phyloP scores from a whole-genome alignment of 495 filamentous ascomycete genomes.

The Bacidia rubella region DNA sequence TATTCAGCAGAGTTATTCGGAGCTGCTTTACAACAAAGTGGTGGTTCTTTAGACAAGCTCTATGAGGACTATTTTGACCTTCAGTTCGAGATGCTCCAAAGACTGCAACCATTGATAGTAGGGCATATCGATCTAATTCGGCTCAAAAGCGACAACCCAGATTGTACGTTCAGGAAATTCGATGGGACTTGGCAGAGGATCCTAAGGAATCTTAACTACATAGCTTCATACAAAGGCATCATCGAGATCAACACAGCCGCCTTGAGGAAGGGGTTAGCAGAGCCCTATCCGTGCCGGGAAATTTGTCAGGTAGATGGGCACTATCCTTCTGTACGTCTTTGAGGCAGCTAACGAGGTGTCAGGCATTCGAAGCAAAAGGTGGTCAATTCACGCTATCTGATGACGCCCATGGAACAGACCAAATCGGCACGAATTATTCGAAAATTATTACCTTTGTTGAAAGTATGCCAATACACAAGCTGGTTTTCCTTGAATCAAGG shows the following conservation, averaged over 20 bases:
- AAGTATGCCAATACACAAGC: slow-evolving; percentile 29
- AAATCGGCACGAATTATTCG: slow-evolving; percentile 59
- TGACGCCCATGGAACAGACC: slow-evolving; percentile 74
- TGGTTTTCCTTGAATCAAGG: slow-evolving; percentile 29
- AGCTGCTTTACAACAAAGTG: slow-evolving; percentile 40
- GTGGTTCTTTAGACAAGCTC: slow-evolving; percentile 54
- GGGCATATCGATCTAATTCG: slow-evolving; percentile 91
- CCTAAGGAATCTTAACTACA: slow-evolving; percentile 55
- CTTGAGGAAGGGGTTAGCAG: slow-evolving; percentile 74
- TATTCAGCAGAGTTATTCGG: slow-evolving; percentile 58
- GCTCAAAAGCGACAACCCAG: slow-evolving; percentile 56
- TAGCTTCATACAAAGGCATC: slow-evolving; percentile 62
- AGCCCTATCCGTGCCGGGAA: slow-evolving; percentile 73
- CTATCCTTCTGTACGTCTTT: neutral
- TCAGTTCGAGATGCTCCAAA: slow-evolving; percentile 65
- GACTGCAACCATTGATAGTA: slow-evolving; percentile 64
- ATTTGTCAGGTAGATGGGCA: slow-evolving; percentile 55
- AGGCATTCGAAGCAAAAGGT: slow-evolving; percentile 50
- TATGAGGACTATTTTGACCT: slow-evolving; percentile 77
- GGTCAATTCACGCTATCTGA: slow-evolving; percentile 80
- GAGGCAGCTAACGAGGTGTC: neutral
- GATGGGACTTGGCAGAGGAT: slow-evolving; percentile 59
- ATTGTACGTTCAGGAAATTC: slow-evolving; percentile 39
- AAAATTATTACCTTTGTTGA: slow-evolving; percentile 46
- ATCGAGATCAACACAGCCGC: slow-evolving; percentile 80